Evolutionary conservation across 768 basidiomycete genomes (phyloP), one percentile per base, ranked within the genome.

Genomic region (Psilocybe tampanensis): DNA sequence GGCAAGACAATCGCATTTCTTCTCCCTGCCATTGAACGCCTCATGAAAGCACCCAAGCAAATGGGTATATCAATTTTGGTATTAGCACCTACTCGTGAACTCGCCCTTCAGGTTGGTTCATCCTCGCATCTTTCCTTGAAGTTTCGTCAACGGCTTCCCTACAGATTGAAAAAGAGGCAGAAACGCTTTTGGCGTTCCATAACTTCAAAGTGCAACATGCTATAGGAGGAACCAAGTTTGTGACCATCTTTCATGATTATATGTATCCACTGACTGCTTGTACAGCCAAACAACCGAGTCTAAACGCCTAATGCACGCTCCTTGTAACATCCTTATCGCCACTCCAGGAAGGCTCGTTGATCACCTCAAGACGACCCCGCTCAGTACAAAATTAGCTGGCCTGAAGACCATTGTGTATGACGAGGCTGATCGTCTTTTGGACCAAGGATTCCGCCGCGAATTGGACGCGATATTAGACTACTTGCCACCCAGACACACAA

Each of bases 271-370:
- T 48, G 53, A 32, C 49, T 54, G n/a, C n/a, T 26, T 48, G 18
- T 54, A 8, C 49, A 62, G 66, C 47, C 60, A 58, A 54, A 57
- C 41, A 32, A 53, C 64, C 8, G 58, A 55, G 12, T 24, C 53
- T 34, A 68, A 63, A 19, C 69, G 57, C 23, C 56, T 77, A 7
- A 65, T 61, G 11, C 58, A 60, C 1, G 55, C 55, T 4, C 73
- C 71, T 22, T 74, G 73, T 24, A 76, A 89, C 60, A 78, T 92
- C 42, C 76, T 92, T 36, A 81, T 90, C 33, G 88, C 88, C 9
- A 91, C 90, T 2, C 90, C 90, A 3, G 90, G 90, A 48, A 80
- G 90, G n/a, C 75, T 92, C 54, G 74, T 85, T 58, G 90, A 91
- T 68, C 86, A 89, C 65, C 70, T 91, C 41, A 78, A 78, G 36